Percentiles rank a stretch among this genome's conserved stretches.
These are phyloP conservation scores for Apiotrichum montevideense DNA, from an alignment of 1,284 basidiomycete species.

Conservation along the genomic window DNA sequence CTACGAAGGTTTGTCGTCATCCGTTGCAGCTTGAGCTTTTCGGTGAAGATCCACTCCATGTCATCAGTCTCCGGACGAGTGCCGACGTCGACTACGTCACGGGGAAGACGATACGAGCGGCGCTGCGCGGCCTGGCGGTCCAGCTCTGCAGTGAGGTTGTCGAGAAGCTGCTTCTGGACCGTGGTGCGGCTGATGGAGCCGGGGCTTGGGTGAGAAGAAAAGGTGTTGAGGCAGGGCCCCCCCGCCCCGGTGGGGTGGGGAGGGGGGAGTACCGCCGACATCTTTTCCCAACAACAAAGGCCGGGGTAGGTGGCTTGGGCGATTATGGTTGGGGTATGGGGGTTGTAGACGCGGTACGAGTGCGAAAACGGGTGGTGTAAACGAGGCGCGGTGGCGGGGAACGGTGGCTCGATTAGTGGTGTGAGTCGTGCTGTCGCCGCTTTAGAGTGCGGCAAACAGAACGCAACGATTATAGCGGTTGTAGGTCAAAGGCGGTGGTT, in stretches of 20 bases:
- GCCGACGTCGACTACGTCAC: neutral
- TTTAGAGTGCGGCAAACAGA: too few relatives aligned
- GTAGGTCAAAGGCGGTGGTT: too few relatives aligned
- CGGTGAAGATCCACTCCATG: neutral
- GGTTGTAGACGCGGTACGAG: too few relatives aligned
- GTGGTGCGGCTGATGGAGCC: neutral
- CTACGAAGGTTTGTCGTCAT: constrained; percentile 1
- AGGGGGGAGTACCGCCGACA: constrained; percentile 3
- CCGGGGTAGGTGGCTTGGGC: neutral
- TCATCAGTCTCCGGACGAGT: neutral
- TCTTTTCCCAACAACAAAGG: neutral
- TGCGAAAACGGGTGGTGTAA: neutral
- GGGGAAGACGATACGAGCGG: constrained; percentile 1
- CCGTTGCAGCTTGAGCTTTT: neutral
- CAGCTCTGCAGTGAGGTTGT: constrained; percentile 1
- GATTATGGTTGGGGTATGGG: neutral
- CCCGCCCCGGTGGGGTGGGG: neutral
- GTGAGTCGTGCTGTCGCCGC: too few relatives aligned
- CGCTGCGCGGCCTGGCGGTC: constrained; percentile 2
- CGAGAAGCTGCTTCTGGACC: constrained; percentile 1
- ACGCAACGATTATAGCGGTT: too few relatives aligned
- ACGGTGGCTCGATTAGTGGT: too few relatives aligned
- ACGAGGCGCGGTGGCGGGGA: too few relatives aligned
- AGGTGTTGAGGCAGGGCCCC: constrained; percentile 2
- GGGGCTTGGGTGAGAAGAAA: neutral